These are phyloP conservation scores for Ceratopteris richardii DNA, from an alignment of 75 land plant genomes.

Conservation along the genomic window DNA sequence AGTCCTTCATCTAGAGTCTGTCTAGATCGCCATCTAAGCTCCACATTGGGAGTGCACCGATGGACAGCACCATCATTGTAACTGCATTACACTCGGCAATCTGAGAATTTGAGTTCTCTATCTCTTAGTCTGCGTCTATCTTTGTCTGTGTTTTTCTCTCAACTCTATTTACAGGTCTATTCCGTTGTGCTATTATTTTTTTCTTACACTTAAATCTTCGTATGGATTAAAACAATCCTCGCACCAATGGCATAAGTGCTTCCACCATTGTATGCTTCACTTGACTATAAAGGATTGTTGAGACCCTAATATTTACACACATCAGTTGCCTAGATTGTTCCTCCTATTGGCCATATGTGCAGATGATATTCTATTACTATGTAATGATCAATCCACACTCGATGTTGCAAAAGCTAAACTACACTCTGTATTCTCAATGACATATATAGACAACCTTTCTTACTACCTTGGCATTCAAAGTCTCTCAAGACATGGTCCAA, in stretches of 20 bases:
- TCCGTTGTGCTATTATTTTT: too few species aligned
- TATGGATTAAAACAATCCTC: constrained; percentile 21
- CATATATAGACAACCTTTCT: background rate
- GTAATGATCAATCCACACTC: background rate
- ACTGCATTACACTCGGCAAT: too few species aligned
- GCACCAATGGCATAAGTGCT: constrained; percentile 7
- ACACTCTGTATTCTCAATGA: background rate
- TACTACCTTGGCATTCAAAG: background rate
- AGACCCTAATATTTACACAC: constrained; percentile 4
- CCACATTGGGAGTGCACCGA: too few species aligned
- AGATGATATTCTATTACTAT: background rate
- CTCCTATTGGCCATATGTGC: background rate
- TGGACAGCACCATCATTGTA: too few species aligned
- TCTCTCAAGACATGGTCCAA: too few species aligned
- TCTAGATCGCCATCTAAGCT: too few species aligned
- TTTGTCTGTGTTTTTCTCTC: too few species aligned
- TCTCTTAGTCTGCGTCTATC: too few species aligned
- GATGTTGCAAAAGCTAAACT: background rate
- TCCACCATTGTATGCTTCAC: constrained; percentile 5
- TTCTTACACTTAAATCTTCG: constrained; percentile 2
- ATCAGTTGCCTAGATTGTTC: background rate
- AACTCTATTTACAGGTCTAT: too few species aligned
- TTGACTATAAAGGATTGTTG: background rate
- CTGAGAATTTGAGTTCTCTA: too few species aligned
- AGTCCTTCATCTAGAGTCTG: too few species aligned